Evolutionary conservation across 2,329 filamentous ascomycete genomes (phyloP), one percentile per base, ranked within the genome.

Genomic region (Fusarium gaditjirri): DNA sequence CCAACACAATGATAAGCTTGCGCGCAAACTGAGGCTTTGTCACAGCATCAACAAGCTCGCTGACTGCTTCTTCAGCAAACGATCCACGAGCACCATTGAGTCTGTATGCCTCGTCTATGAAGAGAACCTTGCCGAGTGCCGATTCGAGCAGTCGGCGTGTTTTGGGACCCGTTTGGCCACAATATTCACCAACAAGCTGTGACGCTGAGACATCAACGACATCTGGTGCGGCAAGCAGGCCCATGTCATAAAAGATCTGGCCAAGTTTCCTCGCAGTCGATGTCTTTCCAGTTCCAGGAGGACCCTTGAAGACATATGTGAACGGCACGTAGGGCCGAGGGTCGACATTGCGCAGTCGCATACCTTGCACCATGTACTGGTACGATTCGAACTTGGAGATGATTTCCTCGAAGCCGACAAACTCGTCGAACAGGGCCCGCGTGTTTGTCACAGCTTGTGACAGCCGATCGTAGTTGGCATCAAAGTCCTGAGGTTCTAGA

Each of bases 161-260:
- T 74, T 92, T 92, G 0, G 90, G 91, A 0, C 89, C 90, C 0
- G 91, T 93, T 0, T 93, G 90, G 0, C 92, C 92, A 1, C 92
- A 77, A 49, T 89, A 94, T 74, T 92, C 84, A 0, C 90, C 92
- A 3, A 94, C 83, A 0, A 94, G 80, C 42, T 94, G 91, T 0
- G 89, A 88, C 0, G 90, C 90, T 0, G 92, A 94, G 57, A 86
- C 87, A 68, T 93, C 90, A 1, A 91, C 78, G 0, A 93, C 90
- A 44, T 92, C 87, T 0, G 85, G 85, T 0, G 85, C 83, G 0
- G 88, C 81, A 0, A 94, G 82, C 50, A 94, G 86, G 0, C 92
- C 91, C 86, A 94, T 89, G 75, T 94, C 89, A 75, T 93, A 94
- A 75, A 89, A 94, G 0, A 94, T 83, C 69, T 93, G 87, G 4